A percentile compares a stretch with the other conserved stretches of the same genome.
phyloP scores from a whole-genome alignment of 768 basidiomycete genomes.

The Lactarius tabidus region DNA sequence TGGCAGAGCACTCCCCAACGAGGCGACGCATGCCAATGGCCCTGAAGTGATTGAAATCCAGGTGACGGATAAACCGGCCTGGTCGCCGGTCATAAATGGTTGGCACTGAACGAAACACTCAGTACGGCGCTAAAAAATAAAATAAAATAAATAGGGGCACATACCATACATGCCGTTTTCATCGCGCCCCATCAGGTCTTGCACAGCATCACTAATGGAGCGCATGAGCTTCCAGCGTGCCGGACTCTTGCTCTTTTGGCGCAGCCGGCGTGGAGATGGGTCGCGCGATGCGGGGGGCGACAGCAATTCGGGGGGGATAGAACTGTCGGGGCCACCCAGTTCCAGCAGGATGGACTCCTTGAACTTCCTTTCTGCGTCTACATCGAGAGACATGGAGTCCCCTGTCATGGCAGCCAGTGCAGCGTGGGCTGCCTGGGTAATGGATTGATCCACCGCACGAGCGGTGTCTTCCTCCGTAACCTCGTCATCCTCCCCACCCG shows the following conservation, averaged over 20 bases:
- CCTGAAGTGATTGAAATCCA: slow-evolving; percentile 96
- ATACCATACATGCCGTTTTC: slow-evolving; percentile 71
- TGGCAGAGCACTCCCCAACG: slow-evolving; percentile 82
- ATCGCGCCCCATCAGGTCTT: slow-evolving; percentile 58
- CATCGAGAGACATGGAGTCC: slow-evolving; percentile 3
- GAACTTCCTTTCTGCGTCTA: slow-evolving; percentile 45
- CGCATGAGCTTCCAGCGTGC: slow-evolving; percentile 80
- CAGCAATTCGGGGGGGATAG: slow-evolving; percentile 70
- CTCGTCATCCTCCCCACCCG: slow-evolving; percentile 62
- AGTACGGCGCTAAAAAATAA: slow-evolving; percentile 9
- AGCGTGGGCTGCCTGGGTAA: slow-evolving; percentile 62
- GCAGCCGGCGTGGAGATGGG: slow-evolving; percentile 71
- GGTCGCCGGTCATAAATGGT: slow-evolving; percentile 66
- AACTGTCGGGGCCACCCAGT: slow-evolving; percentile 57
- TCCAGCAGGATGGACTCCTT: slow-evolving; percentile 35
- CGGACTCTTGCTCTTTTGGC: slow-evolving; percentile 75
- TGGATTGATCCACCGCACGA: slow-evolving; percentile 59
- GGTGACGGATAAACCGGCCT: slow-evolving; percentile 75
- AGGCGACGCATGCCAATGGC: slow-evolving; percentile 95
- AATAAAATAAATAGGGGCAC: slow-evolving; percentile 27
- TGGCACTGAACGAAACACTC: slow-evolving; percentile 47
- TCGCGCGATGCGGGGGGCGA: slow-evolving; percentile 80
- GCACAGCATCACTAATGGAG: slow-evolving; percentile 74
- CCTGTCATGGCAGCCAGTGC: slow-evolving; percentile 44
- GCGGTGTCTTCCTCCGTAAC: slow-evolving; percentile 50